These are phyloP conservation scores for Fusarium continuum DNA, from an alignment of 2,329 filamentous ascomycete species.

Conservation along the genomic window DNA sequence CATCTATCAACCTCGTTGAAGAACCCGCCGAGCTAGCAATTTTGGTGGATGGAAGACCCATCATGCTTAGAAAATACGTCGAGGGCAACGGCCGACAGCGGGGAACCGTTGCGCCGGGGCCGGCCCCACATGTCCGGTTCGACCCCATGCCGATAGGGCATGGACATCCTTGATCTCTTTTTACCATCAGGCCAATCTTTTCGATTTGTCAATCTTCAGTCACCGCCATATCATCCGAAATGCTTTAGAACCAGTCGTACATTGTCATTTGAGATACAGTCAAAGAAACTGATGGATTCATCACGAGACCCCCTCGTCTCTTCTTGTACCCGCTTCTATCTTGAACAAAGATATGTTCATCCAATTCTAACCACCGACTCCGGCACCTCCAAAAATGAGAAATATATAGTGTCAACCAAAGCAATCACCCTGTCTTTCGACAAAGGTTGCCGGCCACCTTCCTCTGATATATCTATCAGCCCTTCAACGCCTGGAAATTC, in stretches of 20 bases:
- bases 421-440: slow-evolving; percentile 3
- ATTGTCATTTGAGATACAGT: not conserved
- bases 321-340: slow-evolving; percentile 32
- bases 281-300: slow-evolving; percentile 11
- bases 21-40: too few relatives aligned
- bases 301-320: slow-evolving; percentile 25
- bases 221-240: not conserved
- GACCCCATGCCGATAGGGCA: not conserved
- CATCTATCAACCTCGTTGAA: too few relatives aligned
- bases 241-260: not conserved
- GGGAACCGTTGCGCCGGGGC: slow-evolving; percentile 7
- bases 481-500: slow-evolving; percentile 39
- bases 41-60: too few relatives aligned
- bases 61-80: too few relatives aligned
- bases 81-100: not conserved
- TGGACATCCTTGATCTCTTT: not conserved
- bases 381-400: slow-evolving; percentile 30
- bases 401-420: slow-evolving; percentile 14
- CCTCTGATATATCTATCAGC: slow-evolving; percentile 38
- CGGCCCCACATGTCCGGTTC: slow-evolving; percentile 4
- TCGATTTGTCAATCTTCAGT: not conserved
- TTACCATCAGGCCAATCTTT: not conserved
- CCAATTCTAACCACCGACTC: slow-evolving; percentile 42
- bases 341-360: slow-evolving; percentile 33
- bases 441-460: slow-evolving; percentile 6